Evolutionary conservation across 2,329 filamentous ascomycete species (phyloP), one percentile per base, ranked within the genome.

Genomic region (Coniochaeta prunicola): DNA sequence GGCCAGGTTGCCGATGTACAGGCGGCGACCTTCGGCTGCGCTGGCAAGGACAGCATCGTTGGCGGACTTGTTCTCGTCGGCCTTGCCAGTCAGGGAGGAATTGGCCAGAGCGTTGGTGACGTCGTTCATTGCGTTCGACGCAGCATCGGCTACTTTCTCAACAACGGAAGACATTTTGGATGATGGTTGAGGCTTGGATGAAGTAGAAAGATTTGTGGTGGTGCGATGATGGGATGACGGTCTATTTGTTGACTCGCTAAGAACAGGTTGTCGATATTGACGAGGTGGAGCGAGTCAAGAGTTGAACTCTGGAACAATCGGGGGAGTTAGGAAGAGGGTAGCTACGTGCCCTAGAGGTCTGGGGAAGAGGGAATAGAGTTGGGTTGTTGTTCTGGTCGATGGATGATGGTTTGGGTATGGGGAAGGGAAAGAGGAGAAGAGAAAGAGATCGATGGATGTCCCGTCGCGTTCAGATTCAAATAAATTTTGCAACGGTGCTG

Each of bases 1-100:
- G 73, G 94, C 94, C 87, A 99, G 90, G 85, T 99, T 99, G 84
- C 94, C 94, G 83, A 99, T 97, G 83, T 99, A 99, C 73, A 99
- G 89, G 82, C 94, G 91, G 83, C 94, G 91, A 78, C 94, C 93
- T 85, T 99, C 94, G 79, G 93, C 92, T 78, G 94, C 94, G 82
- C 92, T 96, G 80, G 92, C 91, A 77, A 94, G 88, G 74, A 94
- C 92, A 77, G 92, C 92, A 77, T 96, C 92, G 75, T 91, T 89
- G 79, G 89, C 84, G 71, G 88, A 74, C 72, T 81, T 79, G 66
- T 81, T 79, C 72, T 77, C 76, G 66, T 73, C 66, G 64, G 71
- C 68, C 76, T 80, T 80, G 71, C 74, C 75, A 72, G 84, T 80
- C 78, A 90, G 84, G 77, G 84, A 83, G 73, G 86, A 85, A 80